A percentile compares a stretch with the other conserved stretches of the same genome.
Conservation (phyloP, 805 yeast species). For the Starmerella tilneyi region DNA sequence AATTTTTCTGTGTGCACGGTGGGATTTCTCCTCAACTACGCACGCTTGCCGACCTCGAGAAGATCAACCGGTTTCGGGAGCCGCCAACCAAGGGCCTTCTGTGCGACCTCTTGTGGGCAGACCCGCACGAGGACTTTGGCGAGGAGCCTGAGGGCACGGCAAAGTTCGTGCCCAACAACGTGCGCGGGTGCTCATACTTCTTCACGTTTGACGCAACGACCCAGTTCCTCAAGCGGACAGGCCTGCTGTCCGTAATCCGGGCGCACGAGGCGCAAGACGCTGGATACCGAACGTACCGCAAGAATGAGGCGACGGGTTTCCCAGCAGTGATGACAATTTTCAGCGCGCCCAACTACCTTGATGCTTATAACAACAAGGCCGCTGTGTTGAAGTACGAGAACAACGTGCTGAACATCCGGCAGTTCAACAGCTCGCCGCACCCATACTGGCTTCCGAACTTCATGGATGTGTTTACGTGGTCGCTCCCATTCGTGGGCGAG, state of each 20-base stretch:
- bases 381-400: constrained; percentile 87
- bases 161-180: constrained; percentile 52
- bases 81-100: constrained; percentile 89
- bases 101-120: constrained; percentile 95
- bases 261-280: constrained; percentile 98
- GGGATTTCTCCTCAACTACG: constrained; percentile 82
- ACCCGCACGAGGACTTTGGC: constrained; percentile 86
- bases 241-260: constrained; percentile 72
- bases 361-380: constrained; percentile 86
- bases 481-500: constrained; percentile 93
- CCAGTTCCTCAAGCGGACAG: constrained; percentile 65
- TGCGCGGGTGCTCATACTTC: constrained; percentile 87
- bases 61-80: constrained; percentile 70
- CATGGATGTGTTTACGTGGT: constrained; percentile 97
- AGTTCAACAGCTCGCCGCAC: constrained; percentile 84
- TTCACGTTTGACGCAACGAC: constrained; percentile 76
- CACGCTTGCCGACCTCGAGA: constrained; percentile 55
- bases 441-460: constrained; percentile 96
- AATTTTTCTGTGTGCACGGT: constrained; percentile 93
- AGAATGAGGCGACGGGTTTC: constrained; percentile 73
- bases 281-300: constrained; percentile 88
- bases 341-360: constrained; percentile 92
- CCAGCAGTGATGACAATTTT: constrained; percentile 85
- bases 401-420: constrained; percentile 89
- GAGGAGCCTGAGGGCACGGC: constrained; percentile 35